phyloP scores from a whole-genome alignment of 2,329 filamentous ascomycete species.

The Xylaria sp. region DNA sequence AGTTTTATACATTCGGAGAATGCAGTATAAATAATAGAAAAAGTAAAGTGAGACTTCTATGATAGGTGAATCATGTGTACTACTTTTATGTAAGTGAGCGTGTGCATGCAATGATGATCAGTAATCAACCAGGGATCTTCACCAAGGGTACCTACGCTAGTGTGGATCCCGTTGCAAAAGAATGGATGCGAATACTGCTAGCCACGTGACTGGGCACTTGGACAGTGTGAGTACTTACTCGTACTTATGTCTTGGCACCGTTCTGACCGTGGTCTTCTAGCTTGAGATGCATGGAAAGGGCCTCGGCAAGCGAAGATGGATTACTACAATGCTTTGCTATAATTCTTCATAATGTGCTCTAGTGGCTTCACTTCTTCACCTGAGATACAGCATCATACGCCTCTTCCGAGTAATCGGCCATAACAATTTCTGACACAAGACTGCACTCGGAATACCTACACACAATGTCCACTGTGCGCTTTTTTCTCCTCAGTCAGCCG shows the following conservation, averaged over 20 bases:
- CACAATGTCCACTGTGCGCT: not conserved
- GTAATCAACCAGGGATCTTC: not conserved
- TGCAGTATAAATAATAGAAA: conserved; percentile 23
- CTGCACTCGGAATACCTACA: not conserved
- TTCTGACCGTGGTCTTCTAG: not conserved
- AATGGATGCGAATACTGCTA: too few species aligned
- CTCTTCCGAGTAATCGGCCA: not conserved
- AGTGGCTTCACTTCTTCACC: not conserved
- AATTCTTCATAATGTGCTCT: not conserved
- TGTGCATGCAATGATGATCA: not conserved
- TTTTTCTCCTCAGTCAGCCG: not conserved
- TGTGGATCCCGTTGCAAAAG: too few species aligned
- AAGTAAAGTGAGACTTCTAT: conserved; percentile 6
- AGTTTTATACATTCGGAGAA: not conserved
- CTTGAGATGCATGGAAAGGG: not conserved
- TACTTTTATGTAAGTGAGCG: not conserved
- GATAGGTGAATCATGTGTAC: not conserved
- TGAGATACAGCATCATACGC: not conserved
- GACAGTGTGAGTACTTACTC: not conserved
- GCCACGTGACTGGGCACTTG: not conserved
- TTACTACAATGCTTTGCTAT: not conserved
- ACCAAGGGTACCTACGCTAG: not conserved
- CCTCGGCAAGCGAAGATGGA: not conserved
- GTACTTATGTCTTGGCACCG: too few species aligned
- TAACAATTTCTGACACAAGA: not conserved